These are phyloP conservation scores for Aureobasidium subglaciale DNA, from an alignment of 2,329 filamentous ascomycete genomes.

Conservation along the genomic window DNA sequence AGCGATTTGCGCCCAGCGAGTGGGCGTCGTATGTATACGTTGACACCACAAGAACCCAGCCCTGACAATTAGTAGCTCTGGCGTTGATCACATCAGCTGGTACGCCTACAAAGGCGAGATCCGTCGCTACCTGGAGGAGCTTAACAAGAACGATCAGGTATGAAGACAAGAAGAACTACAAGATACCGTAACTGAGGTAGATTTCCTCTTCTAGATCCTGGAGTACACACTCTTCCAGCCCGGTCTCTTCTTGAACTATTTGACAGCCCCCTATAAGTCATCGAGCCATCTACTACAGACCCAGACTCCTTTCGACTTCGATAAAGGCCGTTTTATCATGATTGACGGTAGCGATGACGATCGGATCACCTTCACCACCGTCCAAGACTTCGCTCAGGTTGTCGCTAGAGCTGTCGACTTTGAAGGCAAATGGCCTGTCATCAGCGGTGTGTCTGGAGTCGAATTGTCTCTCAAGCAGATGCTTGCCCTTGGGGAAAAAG, in stretches of 20 bases:
- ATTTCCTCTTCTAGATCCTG: not conserved
- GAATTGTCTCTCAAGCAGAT: not conserved
- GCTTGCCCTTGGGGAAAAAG: not conserved
- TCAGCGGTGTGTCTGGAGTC: not conserved
- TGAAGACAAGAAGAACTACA: not conserved
- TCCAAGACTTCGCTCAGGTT: not conserved
- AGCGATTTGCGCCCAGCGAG: not conserved
- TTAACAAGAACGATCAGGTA: not conserved
- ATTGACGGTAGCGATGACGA: not conserved
- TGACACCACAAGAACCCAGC: accelerated
- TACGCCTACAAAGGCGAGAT: not conserved
- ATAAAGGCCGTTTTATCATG: not conserved
- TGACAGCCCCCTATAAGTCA: not conserved
- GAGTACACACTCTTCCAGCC: not conserved
- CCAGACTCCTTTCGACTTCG: not conserved
- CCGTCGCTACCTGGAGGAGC: not conserved
- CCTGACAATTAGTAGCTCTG: not conserved
- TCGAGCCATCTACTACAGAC: not conserved
- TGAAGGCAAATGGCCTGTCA: not conserved
- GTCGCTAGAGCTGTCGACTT: not conserved
- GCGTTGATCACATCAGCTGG: not conserved
- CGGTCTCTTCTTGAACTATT: not conserved
- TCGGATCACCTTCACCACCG: not conserved
- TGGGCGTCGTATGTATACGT: not conserved
- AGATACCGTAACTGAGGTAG: not conserved